phyloP scores from a whole-genome alignment of 176 grass and related monocot genomes.

The Juncus effusus region DNA sequence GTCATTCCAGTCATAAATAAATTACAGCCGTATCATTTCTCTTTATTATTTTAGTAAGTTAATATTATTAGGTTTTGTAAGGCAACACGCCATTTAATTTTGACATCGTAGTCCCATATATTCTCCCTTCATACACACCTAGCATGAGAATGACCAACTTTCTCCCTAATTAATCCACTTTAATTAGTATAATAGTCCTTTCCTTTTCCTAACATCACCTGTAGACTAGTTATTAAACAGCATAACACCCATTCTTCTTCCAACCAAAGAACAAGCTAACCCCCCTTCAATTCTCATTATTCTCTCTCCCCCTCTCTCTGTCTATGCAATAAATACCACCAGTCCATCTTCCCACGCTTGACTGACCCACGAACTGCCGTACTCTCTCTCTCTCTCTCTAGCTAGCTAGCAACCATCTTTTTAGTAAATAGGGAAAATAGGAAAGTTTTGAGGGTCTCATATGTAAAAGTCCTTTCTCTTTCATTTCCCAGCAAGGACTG shows the following conservation, averaged over 20 bases:
- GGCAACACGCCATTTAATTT: not conserved
- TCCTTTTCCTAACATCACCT: too few relatives aligned
- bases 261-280: not conserved
- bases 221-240: not conserved
- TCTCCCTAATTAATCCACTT: not conserved
- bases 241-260: not conserved
- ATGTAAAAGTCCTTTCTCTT: not conserved
- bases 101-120: not conserved
- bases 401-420: not conserved
- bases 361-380: not conserved
- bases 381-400: not conserved
- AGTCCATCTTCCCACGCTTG: slow-evolving; percentile 1
- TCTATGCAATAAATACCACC: not conserved
- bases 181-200: not conserved
- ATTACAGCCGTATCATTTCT: too few relatives aligned
- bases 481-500: not conserved
- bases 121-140: not conserved
- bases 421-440: not conserved
- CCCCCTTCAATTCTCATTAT: slow-evolving; percentile 6
- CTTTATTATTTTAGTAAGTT: too few relatives aligned
- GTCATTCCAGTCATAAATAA: too few relatives aligned
- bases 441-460: not conserved
- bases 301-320: not conserved
- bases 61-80: too few relatives aligned
- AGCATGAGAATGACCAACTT: not conserved